Evolutionary conservation across 352 stramenopile genomes (phyloP).

Genomic region (Lagenidium giganteum): DNA sequence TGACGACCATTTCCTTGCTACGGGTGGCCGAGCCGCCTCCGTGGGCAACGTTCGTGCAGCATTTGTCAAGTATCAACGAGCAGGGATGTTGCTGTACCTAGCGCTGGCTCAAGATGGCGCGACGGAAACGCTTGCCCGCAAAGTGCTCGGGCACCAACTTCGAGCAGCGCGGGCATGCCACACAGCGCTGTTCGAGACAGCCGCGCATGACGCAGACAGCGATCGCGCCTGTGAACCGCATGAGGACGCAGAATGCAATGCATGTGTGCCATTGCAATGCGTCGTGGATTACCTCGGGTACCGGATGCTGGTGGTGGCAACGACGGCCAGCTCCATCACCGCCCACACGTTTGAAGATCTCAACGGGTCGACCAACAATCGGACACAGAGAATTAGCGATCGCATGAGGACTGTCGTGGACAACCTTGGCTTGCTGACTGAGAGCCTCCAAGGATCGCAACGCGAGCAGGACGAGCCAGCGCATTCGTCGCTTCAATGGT

Average conservation of each 20-base stretch:
- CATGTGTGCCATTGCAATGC: conserved; percentile 51
- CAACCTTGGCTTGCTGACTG: no score
- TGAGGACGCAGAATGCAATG: background rate
- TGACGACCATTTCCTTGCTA: background rate
- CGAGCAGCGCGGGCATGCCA: conserved; percentile 32
- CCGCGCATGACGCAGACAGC: no score
- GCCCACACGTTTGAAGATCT: no score
- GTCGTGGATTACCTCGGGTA: conserved; percentile 55
- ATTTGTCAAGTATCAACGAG: background rate
- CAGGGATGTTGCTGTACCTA: background rate
- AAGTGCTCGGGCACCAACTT: conserved; percentile 46
- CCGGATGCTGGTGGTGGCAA: conserved; percentile 40
- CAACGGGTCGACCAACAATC: no score
- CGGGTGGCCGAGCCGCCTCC: background rate
- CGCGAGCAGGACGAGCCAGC: no score
- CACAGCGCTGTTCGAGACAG: conserved; percentile 16
- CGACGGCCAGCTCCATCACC: no score
- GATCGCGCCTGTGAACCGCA: no score
- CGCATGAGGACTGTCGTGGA: no score
- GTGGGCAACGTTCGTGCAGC: background rate
- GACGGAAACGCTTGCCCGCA: no score
- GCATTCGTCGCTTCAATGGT: no score
- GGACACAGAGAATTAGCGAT: background rate
- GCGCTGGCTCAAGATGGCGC: background rate
- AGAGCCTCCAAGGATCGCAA: no score